Evolutionary conservation across 257 asterid species (phyloP), one percentile per base, ranked within the genome.

Genomic region (Jaltomata sinuosa): DNA sequence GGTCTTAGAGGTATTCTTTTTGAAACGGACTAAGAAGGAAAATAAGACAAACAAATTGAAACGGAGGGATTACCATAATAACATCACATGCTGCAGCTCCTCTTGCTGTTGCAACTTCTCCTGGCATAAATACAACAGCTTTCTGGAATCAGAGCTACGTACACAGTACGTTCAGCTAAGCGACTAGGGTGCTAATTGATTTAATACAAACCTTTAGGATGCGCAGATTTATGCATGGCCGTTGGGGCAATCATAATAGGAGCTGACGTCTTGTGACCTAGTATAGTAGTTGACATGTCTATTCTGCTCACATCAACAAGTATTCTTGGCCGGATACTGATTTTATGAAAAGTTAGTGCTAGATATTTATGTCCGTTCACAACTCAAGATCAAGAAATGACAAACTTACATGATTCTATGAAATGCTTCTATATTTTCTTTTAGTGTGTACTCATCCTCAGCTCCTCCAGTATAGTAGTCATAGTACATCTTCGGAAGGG

Each of bases 51-150:
- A 59, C 18, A 9, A 45, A 45, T 3, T 45, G 4, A 45, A 45
- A 59, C 11, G 18, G 34, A 22, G 18, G 18, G 9, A 59, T 18
- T 22, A 93, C 97, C 97, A 93, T 91, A 79, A 91, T 91, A 64
- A 89, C 84, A 79, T 90, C 49, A 84, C 94, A 88, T 40, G 92
- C 83, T 18, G 93, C 91, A 18, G 94, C 91, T 79, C 91, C 94
- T 88, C 85, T 91, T n/a, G 97, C 94, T 3, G 97, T 93, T 67
- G 94, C 95, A 85, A 91, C 90, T 87, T 93, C 95, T 72, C 94
- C 97, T 91, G 84, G 40, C 83, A 88, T 31, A 76, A 25, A 69
- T 9, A 10, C 54, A 50, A 71, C 34, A 36, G 47, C 10, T 34
- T 32, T n/a, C 84, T 47, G 18, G 36, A 87, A 83, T n/a, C 59